Base-by-base conservation (phyloP, 2,329 filamentous ascomycete genomes). In the Gyromitra esculenta region DNA sequence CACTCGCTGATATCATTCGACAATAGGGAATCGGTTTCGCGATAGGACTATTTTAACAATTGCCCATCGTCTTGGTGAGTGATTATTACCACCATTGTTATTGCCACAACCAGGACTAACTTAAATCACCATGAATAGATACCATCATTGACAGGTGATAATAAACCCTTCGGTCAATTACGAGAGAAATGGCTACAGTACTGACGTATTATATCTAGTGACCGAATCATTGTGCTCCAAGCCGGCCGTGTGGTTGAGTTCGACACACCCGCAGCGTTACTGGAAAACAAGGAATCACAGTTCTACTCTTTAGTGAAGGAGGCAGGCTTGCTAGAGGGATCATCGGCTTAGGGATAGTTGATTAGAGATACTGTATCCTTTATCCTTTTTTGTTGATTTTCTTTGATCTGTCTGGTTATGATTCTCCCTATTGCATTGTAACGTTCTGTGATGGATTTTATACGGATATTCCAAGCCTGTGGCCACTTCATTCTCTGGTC, bases 31-130 rank as follows among this genome's bases (percentile, higher is more conserved):
- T 50, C 75, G 79, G 71, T 99, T 99, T 85, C 88, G 91, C 77
- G 93, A 97, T 84, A 90, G 93, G 69, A 99, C 96, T 48, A 98
- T 99, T 84, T 97, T 99, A 84, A 99, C 96, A 0, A 97, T 99
- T 81, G 96, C 96, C 35, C 96, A 99, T 85, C 91, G 96, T 71
- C 97, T 99, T 86, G 98, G 79, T 80, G 78, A 77, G 79, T 80
- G 60, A 57, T 43, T 9, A 60, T 54, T 60, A 35, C n/a, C n/a
- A 21, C 35, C 31, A n/a, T 73, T 25, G 37, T 64, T 75, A 75
- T 75, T 70, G 5, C 31, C 50, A 21, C 72, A 70, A 41, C 25
- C 18, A 71, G 31, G 41, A 37, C 72, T 71, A 50, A 75, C 66
- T 43, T 8, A 48, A 65, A 65, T 48, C 35, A 13, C 54, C 31